A percentile compares a stretch with the other conserved stretches of the same genome.
phyloP scores from a whole-genome alignment of 2,329 filamentous ascomycete species.

The Neophaeococcomyces aloes region DNA sequence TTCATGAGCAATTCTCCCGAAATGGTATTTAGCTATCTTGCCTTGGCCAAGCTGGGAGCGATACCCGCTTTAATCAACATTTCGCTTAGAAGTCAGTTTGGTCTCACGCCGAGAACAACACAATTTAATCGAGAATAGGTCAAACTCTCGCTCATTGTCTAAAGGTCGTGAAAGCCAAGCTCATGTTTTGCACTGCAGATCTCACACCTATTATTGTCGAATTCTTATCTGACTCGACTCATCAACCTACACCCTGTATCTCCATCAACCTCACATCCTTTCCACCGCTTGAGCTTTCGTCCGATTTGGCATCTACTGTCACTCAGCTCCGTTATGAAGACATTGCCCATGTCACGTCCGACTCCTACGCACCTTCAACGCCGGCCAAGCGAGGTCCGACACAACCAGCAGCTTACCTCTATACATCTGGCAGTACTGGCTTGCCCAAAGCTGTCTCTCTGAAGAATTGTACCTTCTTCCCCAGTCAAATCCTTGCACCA shows the following conservation, averaged over 20 bases:
- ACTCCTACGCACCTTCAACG: neutral
- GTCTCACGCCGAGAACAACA: constrained; percentile 11
- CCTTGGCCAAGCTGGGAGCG: constrained; percentile 38
- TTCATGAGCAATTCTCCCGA: constrained; percentile 42
- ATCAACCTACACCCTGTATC: constrained; percentile 26
- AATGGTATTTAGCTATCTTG: constrained; percentile 36
- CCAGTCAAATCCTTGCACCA: constrained; percentile 27
- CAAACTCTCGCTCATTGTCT: constrained; percentile 36
- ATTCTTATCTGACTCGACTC: neutral
- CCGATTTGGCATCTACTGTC: neutral
- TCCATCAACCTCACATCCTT: constrained; percentile 33
- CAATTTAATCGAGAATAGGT: too few species aligned
- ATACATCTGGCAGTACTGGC: constrained; percentile 37
- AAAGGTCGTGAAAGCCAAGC: constrained; percentile 31
- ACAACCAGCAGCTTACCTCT: constrained; percentile 29
- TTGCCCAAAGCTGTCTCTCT: constrained; percentile 22
- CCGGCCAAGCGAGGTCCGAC: neutral
- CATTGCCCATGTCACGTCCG: constrained; percentile 14
- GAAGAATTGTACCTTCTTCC: constrained; percentile 26
- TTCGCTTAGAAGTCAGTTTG: constrained; percentile 33
- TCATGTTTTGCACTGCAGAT: constrained; percentile 37
- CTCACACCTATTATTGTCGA: constrained; percentile 27
- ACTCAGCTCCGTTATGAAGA: constrained; percentile 6
- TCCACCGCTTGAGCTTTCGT: neutral
- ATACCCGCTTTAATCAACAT: constrained; percentile 39